Percentiles rank a stretch among this genome's conserved stretches.
phyloP scores from a whole-genome alignment of 2,329 filamentous ascomycete species.

The Endocalyx cinctus region DNA sequence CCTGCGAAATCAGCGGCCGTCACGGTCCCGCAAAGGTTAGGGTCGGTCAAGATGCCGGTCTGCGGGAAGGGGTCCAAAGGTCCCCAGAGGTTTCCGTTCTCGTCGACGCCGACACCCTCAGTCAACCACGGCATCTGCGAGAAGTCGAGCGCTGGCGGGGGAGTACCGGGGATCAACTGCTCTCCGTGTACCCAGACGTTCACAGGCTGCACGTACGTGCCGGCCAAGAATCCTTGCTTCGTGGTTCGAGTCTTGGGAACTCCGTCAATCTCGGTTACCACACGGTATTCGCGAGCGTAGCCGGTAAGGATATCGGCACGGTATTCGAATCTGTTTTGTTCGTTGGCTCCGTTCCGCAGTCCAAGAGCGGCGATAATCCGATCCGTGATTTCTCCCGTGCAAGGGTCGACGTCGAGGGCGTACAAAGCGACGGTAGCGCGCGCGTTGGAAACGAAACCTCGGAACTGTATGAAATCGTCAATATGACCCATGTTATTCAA shows the following conservation, averaged over 20 bases:
- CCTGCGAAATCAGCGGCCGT: conserved; percentile 10
- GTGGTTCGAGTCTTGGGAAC: conserved; percentile 24
- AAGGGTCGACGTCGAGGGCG: conserved; percentile 33
- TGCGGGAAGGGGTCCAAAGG: conserved; percentile 34
- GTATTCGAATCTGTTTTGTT: conserved; percentile 33
- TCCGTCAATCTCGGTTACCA: conserved; percentile 29
- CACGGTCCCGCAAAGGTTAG: conserved; percentile 12
- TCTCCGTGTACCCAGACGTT: conserved; percentile 34
- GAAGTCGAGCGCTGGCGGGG: conserved; percentile 31
- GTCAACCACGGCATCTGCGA: conserved; percentile 31
- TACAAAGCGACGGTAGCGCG: conserved; percentile 27
- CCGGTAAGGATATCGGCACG: conserved; percentile 26
- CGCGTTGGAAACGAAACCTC: conserved; percentile 31
- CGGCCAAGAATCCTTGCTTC: conserved; percentile 30
- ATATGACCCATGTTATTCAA: too few relatives aligned
- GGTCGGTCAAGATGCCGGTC: conserved; percentile 28
- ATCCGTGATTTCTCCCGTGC: conserved; percentile 29
- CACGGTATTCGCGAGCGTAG: conserved; percentile 32
- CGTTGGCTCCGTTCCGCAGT: conserved; percentile 25
- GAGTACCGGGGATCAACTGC: conserved; percentile 29
- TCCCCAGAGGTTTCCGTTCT: conserved; percentile 30
- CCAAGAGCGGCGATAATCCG: conserved; percentile 29
- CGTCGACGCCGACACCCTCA: conserved; percentile 29
- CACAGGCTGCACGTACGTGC: conserved; percentile 31
- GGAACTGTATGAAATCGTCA: conserved; percentile 15